Evolutionary conservation across 2,329 filamentous ascomycete genomes (phyloP).

Genomic region (Fusarium compactum): DNA sequence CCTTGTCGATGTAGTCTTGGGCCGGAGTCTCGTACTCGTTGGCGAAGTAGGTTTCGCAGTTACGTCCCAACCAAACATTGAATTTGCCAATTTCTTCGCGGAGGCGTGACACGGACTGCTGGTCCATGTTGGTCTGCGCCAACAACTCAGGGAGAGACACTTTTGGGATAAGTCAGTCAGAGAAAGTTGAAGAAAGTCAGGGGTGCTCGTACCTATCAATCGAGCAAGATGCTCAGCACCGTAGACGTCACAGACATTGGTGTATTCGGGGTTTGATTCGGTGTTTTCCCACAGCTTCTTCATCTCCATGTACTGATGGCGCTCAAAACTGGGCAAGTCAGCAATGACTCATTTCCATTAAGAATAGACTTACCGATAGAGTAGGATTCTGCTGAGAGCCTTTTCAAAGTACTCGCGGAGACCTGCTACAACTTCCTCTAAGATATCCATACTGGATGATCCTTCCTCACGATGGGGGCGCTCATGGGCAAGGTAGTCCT

Average conservation of each 20-base stretch:
- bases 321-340: slow-evolving; percentile 78
- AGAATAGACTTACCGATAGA: slow-evolving; percentile 73
- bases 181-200: not conserved
- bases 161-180: slow-evolving; percentile 53
- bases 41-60: slow-evolving; percentile 82
- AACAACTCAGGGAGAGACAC: slow-evolving; percentile 93
- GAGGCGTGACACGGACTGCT: slow-evolving; percentile 87
- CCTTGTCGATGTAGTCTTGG: slow-evolving; percentile 78
- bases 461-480: slow-evolving; percentile 72
- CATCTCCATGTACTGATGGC: slow-evolving; percentile 85
- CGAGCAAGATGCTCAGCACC: slow-evolving; percentile 92
- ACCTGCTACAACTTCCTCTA: slow-evolving; percentile 89
- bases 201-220: slow-evolving; percentile 77
- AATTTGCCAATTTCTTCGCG: slow-evolving; percentile 91
- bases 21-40: slow-evolving; percentile 79
- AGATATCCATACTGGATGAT: slow-evolving; percentile 81
- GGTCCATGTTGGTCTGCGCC: slow-evolving; percentile 98
- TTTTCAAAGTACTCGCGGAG: slow-evolving; percentile 96
- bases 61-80: slow-evolving; percentile 84
- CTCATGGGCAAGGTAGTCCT: slow-evolving; percentile 82
- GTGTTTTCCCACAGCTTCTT: slow-evolving; percentile 75
- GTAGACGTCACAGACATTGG: slow-evolving; percentile 83
- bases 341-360: not conserved
- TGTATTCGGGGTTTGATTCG: slow-evolving; percentile 74
- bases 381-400: slow-evolving; percentile 84